Evolutionary conservation across 371 early-diverging fungal genomes (phyloP).

Genomic region (Rhizomucor pusillus): DNA sequence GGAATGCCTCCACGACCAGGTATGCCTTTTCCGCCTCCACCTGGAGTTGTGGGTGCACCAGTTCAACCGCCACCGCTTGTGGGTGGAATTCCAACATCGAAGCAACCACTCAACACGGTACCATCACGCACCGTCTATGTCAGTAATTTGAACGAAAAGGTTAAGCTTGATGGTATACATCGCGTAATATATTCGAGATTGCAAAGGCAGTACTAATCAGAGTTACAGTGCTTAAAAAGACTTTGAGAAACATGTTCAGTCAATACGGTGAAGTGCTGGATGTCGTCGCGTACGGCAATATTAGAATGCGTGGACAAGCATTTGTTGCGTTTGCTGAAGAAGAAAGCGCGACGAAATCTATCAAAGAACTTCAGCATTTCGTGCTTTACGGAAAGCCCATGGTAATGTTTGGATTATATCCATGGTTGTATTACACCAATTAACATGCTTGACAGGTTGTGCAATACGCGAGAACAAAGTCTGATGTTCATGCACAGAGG

Average conservation of each 20-base stretch:
- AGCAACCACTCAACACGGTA: constrained; percentile 58
- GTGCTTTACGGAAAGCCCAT: constrained; percentile 79
- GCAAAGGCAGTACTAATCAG: neutral
- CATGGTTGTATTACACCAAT: no score
- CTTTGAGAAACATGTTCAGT: constrained; percentile 80
- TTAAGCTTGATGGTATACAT: constrained; percentile 70
- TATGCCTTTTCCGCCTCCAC: constrained; percentile 9
- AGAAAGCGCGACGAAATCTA: constrained; percentile 76
- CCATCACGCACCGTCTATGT: constrained; percentile 86
- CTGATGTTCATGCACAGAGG: constrained; percentile 73
- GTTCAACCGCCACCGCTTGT: constrained; percentile 13
- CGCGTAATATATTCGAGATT: neutral
- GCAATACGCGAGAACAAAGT: constrained; percentile 78
- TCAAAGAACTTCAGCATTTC: constrained; percentile 83
- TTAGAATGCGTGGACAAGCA: constrained; percentile 81
- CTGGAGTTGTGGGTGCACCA: neutral
- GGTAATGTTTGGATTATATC: constrained; percentile 51
- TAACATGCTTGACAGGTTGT: constrained; percentile 47
- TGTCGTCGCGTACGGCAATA: constrained; percentile 64
- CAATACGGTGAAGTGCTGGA: constrained; percentile 71
- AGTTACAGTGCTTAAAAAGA: constrained; percentile 65
- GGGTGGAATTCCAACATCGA: constrained; percentile 48
- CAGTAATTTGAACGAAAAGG: constrained; percentile 84
- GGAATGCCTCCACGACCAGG: constrained; percentile 5
- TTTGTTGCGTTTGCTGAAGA: constrained; percentile 66